Conservation (phyloP, 148 eudicot species). For the Heliamphora exappendiculata region DNA sequence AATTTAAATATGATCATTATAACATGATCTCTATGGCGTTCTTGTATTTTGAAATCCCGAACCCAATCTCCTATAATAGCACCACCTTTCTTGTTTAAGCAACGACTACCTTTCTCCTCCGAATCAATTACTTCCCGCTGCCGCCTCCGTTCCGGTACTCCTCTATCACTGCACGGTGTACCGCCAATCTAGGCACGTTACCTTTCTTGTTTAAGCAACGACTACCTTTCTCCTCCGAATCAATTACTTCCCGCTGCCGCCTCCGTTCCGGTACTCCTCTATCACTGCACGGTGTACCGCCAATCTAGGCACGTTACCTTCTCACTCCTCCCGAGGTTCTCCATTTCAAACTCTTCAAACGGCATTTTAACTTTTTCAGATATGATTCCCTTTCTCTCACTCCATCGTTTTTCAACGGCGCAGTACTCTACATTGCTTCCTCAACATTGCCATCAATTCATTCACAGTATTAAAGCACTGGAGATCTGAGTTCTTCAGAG, state of each 20-base stretch:
- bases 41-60: no score
- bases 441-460: background rate
- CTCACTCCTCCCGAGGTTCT: no score
- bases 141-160: background rate
- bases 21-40: no score
- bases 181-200: constrained; percentile 8
- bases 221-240: background rate
- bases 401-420: background rate
- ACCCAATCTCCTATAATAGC: no score
- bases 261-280: background rate
- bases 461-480: background rate
- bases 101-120: background rate
- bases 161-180: background rate
- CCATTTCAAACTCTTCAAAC: background rate
- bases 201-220: no score
- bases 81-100: background rate
- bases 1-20: no score
- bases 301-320: background rate
- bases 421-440: background rate
- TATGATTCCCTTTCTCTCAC: background rate
- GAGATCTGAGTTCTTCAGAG: background rate
- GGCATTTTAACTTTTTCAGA: background rate
- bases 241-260: background rate
- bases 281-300: background rate
- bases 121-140: no score